Evolutionary conservation across 2,329 filamentous ascomycete species (phyloP).

Genomic region (Ilyonectria mors-panacis): DNA sequence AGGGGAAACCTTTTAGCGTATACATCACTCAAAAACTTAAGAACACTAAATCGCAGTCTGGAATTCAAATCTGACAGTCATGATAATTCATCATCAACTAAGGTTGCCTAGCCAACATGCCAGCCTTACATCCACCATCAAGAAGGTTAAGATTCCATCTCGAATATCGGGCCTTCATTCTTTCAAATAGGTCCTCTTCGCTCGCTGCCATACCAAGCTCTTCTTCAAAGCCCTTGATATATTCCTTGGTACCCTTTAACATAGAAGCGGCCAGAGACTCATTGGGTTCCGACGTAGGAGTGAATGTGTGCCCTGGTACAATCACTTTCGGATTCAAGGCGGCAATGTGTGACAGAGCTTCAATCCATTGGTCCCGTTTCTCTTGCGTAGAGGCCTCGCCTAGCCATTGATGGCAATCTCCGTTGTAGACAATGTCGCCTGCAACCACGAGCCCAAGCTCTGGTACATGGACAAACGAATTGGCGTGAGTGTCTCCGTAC

Average conservation of each 20-base stretch:
- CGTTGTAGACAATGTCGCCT: conserved; percentile 23
- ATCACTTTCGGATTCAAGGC: conserved; percentile 11
- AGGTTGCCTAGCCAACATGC: not conserved
- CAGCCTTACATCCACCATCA: conserved; percentile 2
- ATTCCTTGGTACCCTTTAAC: conserved; percentile 1
- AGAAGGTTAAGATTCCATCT: conserved; percentile 17
- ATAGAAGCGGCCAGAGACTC: not conserved
- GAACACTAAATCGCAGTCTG: too few relatives aligned
- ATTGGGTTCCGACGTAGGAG: not conserved
- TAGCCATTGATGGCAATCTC: conserved; percentile 15
- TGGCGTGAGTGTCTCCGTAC: conserved; percentile 16
- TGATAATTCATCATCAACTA: not conserved
- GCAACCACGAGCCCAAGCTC: conserved; percentile 4
- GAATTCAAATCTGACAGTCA: too few relatives aligned
- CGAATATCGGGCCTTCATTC: not conserved
- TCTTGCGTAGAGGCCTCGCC: not conserved
- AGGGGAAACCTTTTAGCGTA: too few relatives aligned
- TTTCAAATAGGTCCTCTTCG: not conserved
- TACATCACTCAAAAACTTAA: too few relatives aligned
- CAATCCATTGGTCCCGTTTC: not conserved
- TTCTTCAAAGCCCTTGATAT: conserved; percentile 8
- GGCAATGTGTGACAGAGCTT: conserved; percentile 3
- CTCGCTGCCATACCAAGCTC: not conserved
- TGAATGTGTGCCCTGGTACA: conserved; percentile 21
- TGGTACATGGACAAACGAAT: conserved; percentile 10